These are phyloP conservation scores for Lathyrus sativus DNA, from an alignment of 306 rosid genomes.

Conservation along the genomic window DNA sequence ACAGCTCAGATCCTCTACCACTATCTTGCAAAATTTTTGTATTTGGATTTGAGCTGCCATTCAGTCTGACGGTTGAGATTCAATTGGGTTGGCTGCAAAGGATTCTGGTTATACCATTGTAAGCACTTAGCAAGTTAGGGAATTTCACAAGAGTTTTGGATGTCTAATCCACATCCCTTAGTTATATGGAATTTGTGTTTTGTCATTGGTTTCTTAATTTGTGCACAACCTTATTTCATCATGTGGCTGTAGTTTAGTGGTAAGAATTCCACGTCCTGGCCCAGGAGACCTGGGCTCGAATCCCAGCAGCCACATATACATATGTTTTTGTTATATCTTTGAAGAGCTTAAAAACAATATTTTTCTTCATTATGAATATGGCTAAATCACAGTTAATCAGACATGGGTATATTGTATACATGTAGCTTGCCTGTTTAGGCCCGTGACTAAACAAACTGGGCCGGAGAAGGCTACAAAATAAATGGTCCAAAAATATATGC, in stretches of 20 bases:
- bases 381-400: background rate
- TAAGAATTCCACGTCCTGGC: too few species aligned
- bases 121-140: background rate
- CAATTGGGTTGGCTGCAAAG: background rate
- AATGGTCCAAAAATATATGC: background rate
- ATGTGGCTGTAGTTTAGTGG: too few species aligned
- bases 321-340: background rate
- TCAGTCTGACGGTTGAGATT: background rate
- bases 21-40: background rate
- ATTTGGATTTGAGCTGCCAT: background rate
- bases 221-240: background rate
- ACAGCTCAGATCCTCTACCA: background rate
- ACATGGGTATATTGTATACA: background rate
- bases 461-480: background rate
- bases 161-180: background rate
- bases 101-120: background rate
- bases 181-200: constrained; percentile 6
- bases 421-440: background rate
- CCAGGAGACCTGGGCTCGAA: too few species aligned
- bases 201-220: constrained; percentile 12
- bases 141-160: background rate
- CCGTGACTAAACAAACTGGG: background rate
- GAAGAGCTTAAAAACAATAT: background rate
- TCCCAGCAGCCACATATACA: too few species aligned
- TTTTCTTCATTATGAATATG: background rate